Evolutionary conservation across 352 stramenopile species (phyloP).

Genomic region (Pythium brachiatum): DNA sequence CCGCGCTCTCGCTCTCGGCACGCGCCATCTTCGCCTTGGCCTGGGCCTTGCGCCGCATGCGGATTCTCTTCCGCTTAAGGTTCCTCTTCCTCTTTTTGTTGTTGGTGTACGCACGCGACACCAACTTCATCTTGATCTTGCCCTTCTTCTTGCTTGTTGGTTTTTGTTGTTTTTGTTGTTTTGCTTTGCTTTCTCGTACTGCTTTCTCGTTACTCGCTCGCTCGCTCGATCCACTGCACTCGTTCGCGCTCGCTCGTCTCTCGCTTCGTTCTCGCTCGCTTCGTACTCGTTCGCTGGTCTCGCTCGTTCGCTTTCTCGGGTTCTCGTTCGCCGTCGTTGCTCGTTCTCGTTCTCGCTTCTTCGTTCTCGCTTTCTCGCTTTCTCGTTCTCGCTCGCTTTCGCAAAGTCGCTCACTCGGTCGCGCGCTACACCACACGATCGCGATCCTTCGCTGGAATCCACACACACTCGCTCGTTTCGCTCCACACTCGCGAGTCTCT

Average conservation of each 20-base stretch:
- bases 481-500: conserved; percentile 6
- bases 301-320: neutral
- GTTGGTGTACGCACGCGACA: conserved; percentile 7
- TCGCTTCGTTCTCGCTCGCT: conserved; percentile 5
- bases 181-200: neutral
- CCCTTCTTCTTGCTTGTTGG: conserved; percentile 12
- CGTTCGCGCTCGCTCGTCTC: neutral
- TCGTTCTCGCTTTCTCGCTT: conserved; percentile 6
- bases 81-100: conserved; percentile 13
- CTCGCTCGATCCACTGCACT: neutral
- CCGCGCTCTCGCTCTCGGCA: neutral
- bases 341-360: neutral
- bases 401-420: neutral
- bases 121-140: conserved; percentile 17
- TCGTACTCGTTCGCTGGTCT: neutral
- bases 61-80: neutral
- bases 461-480: conserved; percentile 5
- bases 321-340: neutral
- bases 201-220: neutral
- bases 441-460: neutral
- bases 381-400: conserved; percentile 7
- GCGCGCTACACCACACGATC: neutral
- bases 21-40: neutral
- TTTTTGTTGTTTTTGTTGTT: conserved; percentile 3
- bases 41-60: neutral